These are phyloP conservation scores for Colletotrichum musae DNA, from an alignment of 2,329 filamentous ascomycete genomes.

Conservation along the genomic window DNA sequence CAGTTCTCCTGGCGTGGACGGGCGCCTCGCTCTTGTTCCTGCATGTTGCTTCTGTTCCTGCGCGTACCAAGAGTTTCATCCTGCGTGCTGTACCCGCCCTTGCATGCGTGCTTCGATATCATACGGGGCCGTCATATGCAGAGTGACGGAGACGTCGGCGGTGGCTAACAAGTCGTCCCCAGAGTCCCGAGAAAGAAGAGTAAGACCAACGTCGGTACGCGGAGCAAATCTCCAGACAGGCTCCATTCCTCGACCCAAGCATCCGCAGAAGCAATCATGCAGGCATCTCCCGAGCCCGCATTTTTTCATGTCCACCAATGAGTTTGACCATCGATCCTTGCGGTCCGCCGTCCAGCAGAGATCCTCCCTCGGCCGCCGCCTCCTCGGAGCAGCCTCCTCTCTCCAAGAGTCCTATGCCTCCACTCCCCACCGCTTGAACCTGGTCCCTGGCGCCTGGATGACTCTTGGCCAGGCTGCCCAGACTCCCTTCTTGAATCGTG, in stretches of 20 bases:
- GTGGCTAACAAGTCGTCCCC: neutral
- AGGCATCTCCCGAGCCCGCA: slow-evolving; percentile 20
- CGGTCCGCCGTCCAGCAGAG: neutral
- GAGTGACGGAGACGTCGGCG: no score
- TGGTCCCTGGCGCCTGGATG: neutral
- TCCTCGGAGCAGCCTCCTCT: slow-evolving; percentile 7
- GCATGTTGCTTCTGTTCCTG: slow-evolving; percentile 8
- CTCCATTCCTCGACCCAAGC: slow-evolving; percentile 18
- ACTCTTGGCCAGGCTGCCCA: slow-evolving; percentile 4
- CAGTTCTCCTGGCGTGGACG: neutral
- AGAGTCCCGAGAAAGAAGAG: neutral
- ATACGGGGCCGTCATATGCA: no score
- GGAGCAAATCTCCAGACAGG: slow-evolving; percentile 30
- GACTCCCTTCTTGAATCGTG: slow-evolving; percentile 7
- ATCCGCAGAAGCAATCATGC: slow-evolving; percentile 25
- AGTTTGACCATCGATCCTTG: neutral
- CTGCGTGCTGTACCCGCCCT: neutral
- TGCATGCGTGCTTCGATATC: slow-evolving; percentile 1
- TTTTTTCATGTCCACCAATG: slow-evolving; percentile 17
- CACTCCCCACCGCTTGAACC: slow-evolving; percentile 5
- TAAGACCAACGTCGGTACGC: slow-evolving; percentile 24
- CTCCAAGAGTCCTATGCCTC: neutral
- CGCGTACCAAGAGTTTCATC: slow-evolving; percentile 21
- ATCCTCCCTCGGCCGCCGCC: neutral
- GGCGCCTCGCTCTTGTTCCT: neutral